These are phyloP conservation scores for Fusarium torulosum DNA, from an alignment of 2,329 filamentous ascomycete genomes.

Conservation along the genomic window DNA sequence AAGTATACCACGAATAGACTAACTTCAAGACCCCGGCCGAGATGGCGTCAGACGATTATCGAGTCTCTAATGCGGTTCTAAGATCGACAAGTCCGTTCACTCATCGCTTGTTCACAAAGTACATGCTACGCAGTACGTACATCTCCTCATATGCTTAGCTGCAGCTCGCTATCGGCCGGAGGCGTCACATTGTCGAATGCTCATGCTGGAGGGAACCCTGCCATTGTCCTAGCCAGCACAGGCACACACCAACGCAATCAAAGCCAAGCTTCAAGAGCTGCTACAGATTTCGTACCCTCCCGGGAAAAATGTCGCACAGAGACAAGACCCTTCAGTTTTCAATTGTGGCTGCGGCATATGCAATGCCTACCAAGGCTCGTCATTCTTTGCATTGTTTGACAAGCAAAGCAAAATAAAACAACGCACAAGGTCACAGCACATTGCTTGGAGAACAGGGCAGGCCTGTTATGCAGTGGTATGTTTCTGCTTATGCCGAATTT, in stretches of 20 bases:
- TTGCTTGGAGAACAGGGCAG: neutral
- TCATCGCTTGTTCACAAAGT: constrained; percentile 27
- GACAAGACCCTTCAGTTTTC: constrained; percentile 6
- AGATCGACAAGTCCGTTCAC: constrained; percentile 39
- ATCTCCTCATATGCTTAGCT: constrained; percentile 40
- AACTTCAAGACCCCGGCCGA: constrained; percentile 17
- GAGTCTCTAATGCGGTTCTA: constrained; percentile 19
- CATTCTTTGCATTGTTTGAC: constrained; percentile 3
- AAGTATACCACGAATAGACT: neutral
- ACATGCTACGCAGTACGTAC: neutral
- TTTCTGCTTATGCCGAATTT: constrained; percentile 3
- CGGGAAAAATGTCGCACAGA: constrained; percentile 12
- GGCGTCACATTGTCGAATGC: constrained; percentile 34
- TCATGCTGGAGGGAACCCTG: constrained; percentile 22
- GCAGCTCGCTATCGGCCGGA: constrained; percentile 44
- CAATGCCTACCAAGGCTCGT: constrained; percentile 6
- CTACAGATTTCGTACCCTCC: constrained; percentile 23
- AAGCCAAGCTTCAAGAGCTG: constrained; percentile 11
- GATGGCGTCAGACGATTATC: constrained; percentile 31
- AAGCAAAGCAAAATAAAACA: neutral
- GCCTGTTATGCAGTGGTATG: neutral
- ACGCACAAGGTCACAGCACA: neutral
- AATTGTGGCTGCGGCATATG: constrained; percentile 18
- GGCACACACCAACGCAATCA: constrained; percentile 28
- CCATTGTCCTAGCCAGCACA: constrained; percentile 10